Conservation (phyloP, 2,329 filamentous ascomycete genomes). For the Lasiodiplodia hormozganensis region DNA sequence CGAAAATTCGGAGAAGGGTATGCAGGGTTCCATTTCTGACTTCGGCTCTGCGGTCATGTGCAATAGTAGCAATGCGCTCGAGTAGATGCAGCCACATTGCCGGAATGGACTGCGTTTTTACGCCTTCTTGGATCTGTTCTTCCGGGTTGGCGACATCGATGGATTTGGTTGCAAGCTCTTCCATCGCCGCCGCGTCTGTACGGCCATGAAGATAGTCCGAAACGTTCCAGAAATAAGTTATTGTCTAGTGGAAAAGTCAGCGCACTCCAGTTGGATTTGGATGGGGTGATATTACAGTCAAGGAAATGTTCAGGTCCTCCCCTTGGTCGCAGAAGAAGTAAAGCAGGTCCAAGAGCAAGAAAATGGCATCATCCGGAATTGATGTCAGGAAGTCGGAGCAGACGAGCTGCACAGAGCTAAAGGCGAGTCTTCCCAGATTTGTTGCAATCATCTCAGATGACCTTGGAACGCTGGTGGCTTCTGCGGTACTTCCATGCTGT, state of each 20-base stretch:
- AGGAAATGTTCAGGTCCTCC: constrained; percentile 91
- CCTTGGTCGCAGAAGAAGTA: constrained; percentile 88
- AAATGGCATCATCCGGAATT: constrained; percentile 70
- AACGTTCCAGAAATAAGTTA: constrained; percentile 95
- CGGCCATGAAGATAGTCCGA: constrained; percentile 78
- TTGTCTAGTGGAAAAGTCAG: constrained; percentile 62
- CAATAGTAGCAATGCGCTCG: constrained; percentile 72
- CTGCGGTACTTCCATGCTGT: constrained; percentile 40
- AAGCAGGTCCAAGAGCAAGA: constrained; percentile 85
- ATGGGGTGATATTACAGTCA: constrained; percentile 68
- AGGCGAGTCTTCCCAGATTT: constrained; percentile 82
- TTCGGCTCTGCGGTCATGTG: constrained; percentile 74
- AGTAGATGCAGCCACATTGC: constrained; percentile 82
- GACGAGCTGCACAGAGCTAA: constrained; percentile 87
- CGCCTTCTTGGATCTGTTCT: constrained; percentile 16
- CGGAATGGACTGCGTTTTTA: constrained; percentile 59
- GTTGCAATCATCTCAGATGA: constrained; percentile 58
- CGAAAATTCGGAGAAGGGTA: constrained; percentile 88
- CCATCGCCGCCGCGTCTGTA: constrained; percentile 49
- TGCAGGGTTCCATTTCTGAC: constrained; percentile 88
- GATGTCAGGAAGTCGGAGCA: constrained; percentile 91
- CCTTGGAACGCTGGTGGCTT: too few relatives aligned
- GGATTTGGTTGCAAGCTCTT: constrained; percentile 30
- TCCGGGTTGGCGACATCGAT: constrained; percentile 15
- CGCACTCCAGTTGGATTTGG: neutral